A percentile compares a stretch with the other conserved stretches of the same genome.
phyloP scores from a whole-genome alignment of 176 grass and related monocot species.

The Sorghum bicolor region DNA sequence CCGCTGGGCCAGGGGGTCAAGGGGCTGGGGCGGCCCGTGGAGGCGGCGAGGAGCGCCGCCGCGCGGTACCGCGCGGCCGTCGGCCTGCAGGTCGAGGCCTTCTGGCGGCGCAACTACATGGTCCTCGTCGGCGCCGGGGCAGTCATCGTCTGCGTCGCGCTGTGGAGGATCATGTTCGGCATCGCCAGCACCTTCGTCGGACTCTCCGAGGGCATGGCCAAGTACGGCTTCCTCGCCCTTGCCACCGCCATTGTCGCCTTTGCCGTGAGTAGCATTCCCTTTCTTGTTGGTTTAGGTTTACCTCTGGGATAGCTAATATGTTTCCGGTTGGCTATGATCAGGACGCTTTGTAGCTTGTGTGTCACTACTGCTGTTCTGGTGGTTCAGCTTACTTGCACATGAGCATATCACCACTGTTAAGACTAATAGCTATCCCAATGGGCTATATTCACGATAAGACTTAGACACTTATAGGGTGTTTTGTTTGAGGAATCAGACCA shows the following conservation, averaged over 20 bases:
- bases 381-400: not conserved
- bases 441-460: not conserved
- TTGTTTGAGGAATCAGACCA: no score
- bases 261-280: conserved; percentile 50
- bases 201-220: conserved; percentile 92
- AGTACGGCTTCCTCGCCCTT: conserved; percentile 98
- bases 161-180: conserved; percentile 94
- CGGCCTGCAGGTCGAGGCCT: conserved; percentile 81
- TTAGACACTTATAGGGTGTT: not conserved
- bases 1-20: conserved; percentile 60
- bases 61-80: conserved; percentile 62
- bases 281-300: not conserved
- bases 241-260: conserved; percentile 85
- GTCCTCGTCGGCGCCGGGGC: conserved; percentile 59
- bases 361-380: not conserved
- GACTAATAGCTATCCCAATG: not conserved
- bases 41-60: conserved; percentile 31
- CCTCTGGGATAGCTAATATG: not conserved
- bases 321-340: not conserved
- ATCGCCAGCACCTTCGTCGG: conserved; percentile 85
- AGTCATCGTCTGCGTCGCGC: conserved; percentile 59
- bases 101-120: conserved; percentile 92
- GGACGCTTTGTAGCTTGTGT: not conserved
- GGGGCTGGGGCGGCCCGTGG: conserved; percentile 64
- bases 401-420: not conserved